Base-by-base conservation (phyloP, 179 eudicot genomes). In the Drosera spatulata region DNA sequence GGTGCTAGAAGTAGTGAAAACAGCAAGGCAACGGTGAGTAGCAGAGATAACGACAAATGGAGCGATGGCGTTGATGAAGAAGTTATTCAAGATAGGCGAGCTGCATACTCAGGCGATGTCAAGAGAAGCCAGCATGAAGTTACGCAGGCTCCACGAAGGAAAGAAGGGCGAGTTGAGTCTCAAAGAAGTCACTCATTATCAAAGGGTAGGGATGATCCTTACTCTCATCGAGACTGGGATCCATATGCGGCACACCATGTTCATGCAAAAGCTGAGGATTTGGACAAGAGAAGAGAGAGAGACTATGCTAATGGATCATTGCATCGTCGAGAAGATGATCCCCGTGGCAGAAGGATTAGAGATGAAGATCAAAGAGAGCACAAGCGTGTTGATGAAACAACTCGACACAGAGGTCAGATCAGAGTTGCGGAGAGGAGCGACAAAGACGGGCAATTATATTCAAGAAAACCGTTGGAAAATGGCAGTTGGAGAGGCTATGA, bases 11-110 rank as follows among this genome's bases (percentile, higher is more conserved):
- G 84, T 70, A 80, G 85, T 54, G 95, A 91, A 62, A 83, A 76
- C 56, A 83, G 86, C 72, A 88, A 80, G 70, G 82, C 76, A 63
- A 80, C 88, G 11, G 94, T 79, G 67, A 87, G 80, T 67, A 84
- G 82, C 71, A 74, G 71, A 71, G 89, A 80, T 76, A 67, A 71
- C 51, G 75, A 60, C 55, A 81, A 73, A 74, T 66, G 78, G 66
- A 79, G 59, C 59, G 90, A 82, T 59, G 75, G 79, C 47, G 68
- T 71, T 58, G 90, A 89, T 37, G 88, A 79, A 56, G 95, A 86
- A 78, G 87, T 75, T 58, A 69, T 68, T 71, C 89, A 84, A 61
- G 85, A 64, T 66, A 81, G 82, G 41, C 81, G 71, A 56, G 73
- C 82, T 64, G 37, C 67, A 51, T 64, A 64, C 61, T 46, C 47